Base-by-base conservation (phyloP, 163 green algal species). In the Scenedesmus sp. region DNA sequence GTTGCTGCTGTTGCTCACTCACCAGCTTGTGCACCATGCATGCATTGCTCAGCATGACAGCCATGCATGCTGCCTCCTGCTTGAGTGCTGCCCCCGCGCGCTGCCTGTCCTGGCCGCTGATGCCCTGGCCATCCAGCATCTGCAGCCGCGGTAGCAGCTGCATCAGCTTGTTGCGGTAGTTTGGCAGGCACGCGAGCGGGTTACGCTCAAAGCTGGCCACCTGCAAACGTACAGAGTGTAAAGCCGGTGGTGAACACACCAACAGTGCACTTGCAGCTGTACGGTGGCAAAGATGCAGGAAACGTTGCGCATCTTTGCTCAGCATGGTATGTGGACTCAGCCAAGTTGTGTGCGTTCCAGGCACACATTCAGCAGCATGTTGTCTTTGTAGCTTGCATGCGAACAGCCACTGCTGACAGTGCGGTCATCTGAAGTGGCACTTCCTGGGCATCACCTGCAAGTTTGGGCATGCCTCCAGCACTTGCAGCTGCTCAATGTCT, bases 21-120 rank as follows among this genome's bases (percentile, higher is more conserved):
- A 96, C 95, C 94, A 98, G 94, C 91, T 98, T 98, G 94, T 97
- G 96, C 26, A 96, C 94, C 55, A 96, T 91, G 92, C 96, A 98
- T 2, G 96, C 95, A 66, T 97, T 97, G 87, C 84, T 93, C 52
- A 97, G 84, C 94, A 97, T 96, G 26, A 97, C 92, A 4, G 94
- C 89, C 91, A 97, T 92, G n/a, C 95, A 86, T 2, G 94, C 89
- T 56, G 92, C 91, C 91, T 98, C 95, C 59, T 96, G 93, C 64
- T 93, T 89, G 59, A 97, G 77, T 9, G 91, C 90, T 12, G 60
- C 86, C 1, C 76, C 26, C 2, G 95, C 95, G 0, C 89, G 83
- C 6, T 82, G 34, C 20, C 94, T 93, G 90, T 98, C 96, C 56
- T 93, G 92, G 0, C 85, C 85, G 20, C 66, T 95, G 26, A 97